Evolutionary conservation across 1,139 yeast species (phyloP), one percentile per base, ranked within the genome.

Genomic region (Kodamaea derodonti): DNA sequence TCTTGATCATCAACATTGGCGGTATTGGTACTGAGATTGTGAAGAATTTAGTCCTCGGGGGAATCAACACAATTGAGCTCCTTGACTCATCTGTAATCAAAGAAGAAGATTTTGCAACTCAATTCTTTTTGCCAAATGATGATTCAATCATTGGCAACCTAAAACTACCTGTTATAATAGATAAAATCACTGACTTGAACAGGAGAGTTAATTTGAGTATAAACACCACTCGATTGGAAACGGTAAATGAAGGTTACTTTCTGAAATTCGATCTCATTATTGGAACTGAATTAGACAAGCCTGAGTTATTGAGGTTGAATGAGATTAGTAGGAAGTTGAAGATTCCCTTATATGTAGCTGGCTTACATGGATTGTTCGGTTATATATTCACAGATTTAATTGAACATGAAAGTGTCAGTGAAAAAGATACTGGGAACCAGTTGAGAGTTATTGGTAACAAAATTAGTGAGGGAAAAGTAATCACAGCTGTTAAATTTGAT

Each of bases 11-110:
- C 23, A 80, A 82, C 43, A 49, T 84, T 22, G 82, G 87, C 8
- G 85, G 85, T 0, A 67, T 84, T 9, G 92, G 94, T 3, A 78
- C 82, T 18, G 97, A 88, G 55, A 71, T 82, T 11, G 80, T 83
- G 27, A 92, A 92, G 59, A 90, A 90, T 58, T 60, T 92, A 34
- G 92, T 86, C 11, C 69, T 92, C 28, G 95, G 96, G 23, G 98
- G 98, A 3, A 68, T 92, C 37, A 95, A 95, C 10, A 65, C 83
- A 1, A 60, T 92, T 24, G 83, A 84, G 17, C 65, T 92, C 1
- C 57, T 83, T 40, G 97, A 92, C 59, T 49, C 62, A 20, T 62
- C 80, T 3, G 45, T 36, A 0, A 77, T 87, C 1, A 52, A 58
- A 1, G 84, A 73, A 27, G 77, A 72, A 27, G 96, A 88, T 51